Conservation (phyloP, 441 rosid genomes). For the Cnidoscolus chayamansa region DNA sequence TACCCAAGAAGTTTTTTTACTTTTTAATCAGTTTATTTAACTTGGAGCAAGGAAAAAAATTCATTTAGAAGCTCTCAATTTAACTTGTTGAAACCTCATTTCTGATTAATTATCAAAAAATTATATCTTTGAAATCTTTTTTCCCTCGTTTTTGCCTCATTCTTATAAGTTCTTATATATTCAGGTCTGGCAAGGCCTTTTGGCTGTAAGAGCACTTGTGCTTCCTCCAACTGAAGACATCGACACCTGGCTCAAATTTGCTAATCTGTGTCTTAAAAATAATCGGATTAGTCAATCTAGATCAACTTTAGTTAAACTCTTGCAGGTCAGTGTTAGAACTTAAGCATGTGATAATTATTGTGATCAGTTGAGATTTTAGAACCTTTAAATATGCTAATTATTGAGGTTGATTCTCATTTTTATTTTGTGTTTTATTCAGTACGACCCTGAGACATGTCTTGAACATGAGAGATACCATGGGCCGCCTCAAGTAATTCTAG, state of each 20-base stretch:
- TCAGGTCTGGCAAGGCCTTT: slow-evolving; percentile 94
- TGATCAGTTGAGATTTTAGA: slow-evolving; percentile 4
- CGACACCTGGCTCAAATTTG: slow-evolving; percentile 97
- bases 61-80: neutral
- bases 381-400: slow-evolving; percentile 7
- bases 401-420: slow-evolving; percentile 1
- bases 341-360: slow-evolving; percentile 8
- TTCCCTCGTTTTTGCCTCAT: neutral
- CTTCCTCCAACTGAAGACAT: slow-evolving; percentile 93
- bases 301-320: slow-evolving; percentile 86
- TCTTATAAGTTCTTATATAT: neutral
- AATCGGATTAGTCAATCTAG: slow-evolving; percentile 97
- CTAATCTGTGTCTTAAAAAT: slow-evolving; percentile 88
- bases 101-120: neutral
- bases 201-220: slow-evolving; percentile 93
- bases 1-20: no score
- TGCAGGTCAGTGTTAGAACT: slow-evolving; percentile 55
- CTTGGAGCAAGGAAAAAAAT: no score
- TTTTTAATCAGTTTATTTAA: no score
- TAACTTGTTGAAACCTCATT: neutral
- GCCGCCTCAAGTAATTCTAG: slow-evolving; percentile 98
- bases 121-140: neutral
- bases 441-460: slow-evolving; percentile 91
- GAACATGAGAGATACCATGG: slow-evolving; percentile 77
- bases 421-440: slow-evolving; percentile 45